phyloP scores from a whole-genome alignment of 2,329 filamentous ascomycete genomes.

The Stagonosporopsis cucurbitacearum region DNA sequence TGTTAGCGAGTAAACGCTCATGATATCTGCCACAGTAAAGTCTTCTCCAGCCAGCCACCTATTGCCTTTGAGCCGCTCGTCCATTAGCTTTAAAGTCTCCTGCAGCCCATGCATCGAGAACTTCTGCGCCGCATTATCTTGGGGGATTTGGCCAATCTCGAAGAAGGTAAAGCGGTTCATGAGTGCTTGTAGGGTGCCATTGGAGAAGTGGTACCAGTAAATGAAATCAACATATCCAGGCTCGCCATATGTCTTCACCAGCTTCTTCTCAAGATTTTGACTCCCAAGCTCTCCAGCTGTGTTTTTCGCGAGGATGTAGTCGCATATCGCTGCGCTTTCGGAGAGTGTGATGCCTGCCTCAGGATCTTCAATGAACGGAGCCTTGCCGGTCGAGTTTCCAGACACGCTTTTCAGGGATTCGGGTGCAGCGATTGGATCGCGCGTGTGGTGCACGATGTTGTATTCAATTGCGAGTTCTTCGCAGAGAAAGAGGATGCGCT shows the following conservation, averaged over 20 bases:
- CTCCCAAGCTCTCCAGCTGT: constrained; percentile 51
- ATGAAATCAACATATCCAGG: constrained; percentile 64
- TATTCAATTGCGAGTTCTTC: constrained; percentile 67
- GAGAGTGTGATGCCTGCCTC: constrained; percentile 55
- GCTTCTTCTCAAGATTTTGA: constrained; percentile 28
- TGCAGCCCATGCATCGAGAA: constrained; percentile 37
- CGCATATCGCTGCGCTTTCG: constrained; percentile 64
- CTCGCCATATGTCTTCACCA: constrained; percentile 45
- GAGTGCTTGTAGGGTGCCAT: constrained; percentile 48
- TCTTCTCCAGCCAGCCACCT: constrained; percentile 65
- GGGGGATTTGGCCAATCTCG: constrained; percentile 27
- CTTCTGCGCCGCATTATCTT: constrained; percentile 28
- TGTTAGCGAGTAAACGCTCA: constrained; percentile 66
- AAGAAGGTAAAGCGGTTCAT: constrained; percentile 41
- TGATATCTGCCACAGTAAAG: constrained; percentile 69
- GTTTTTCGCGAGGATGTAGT: constrained; percentile 65
- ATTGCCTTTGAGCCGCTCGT: constrained; percentile 55
- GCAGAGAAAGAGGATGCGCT: constrained; percentile 67
- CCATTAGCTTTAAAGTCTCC: constrained; percentile 51
- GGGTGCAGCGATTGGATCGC: constrained; percentile 48
- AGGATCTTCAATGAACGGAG: constrained; percentile 64
- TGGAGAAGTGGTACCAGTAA: constrained; percentile 66
- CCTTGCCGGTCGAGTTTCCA: constrained; percentile 54
- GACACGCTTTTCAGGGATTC: constrained; percentile 21
- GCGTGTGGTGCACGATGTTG: constrained; percentile 53